phyloP scores from a whole-genome alignment of 2,329 filamentous ascomycete species.

The Diaporthe sp. region DNA sequence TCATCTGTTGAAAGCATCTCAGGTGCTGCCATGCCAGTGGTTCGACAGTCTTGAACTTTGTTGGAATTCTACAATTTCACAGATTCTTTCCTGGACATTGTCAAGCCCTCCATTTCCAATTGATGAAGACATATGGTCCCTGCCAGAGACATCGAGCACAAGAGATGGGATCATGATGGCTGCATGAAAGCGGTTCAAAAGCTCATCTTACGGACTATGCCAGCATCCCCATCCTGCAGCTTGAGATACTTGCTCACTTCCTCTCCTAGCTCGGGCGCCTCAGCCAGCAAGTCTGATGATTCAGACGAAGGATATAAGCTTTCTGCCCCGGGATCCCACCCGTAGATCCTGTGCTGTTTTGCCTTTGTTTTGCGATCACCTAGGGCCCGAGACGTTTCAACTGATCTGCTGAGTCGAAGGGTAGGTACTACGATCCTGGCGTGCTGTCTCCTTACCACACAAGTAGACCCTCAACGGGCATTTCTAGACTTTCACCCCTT shows the following conservation, averaged over 20 bases:
- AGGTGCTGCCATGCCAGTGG: background rate
- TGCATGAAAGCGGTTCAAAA: background rate
- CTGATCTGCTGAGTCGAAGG: slow-evolving; percentile 14
- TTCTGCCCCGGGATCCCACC: slow-evolving; percentile 18
- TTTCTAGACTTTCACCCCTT: background rate
- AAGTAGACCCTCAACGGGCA: background rate
- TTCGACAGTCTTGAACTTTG: background rate
- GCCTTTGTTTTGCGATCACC: slow-evolving; percentile 15
- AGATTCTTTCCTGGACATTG: background rate
- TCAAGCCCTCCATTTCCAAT: background rate
- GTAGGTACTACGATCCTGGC: background rate
- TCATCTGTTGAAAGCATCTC: slow-evolving; percentile 9
- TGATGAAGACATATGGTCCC: background rate
- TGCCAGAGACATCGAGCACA: background rate
- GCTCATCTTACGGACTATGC: background rate
- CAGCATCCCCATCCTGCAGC: background rate
- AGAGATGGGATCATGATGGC: too few relatives aligned
- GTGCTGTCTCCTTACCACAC: background rate
- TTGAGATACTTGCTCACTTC: slow-evolving; percentile 8
- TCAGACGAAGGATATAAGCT: slow-evolving; percentile 2
- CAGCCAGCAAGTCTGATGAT: background rate
- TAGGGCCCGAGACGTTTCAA: slow-evolving; percentile 29
- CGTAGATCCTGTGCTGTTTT: slow-evolving; percentile 22
- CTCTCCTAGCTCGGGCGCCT: background rate
- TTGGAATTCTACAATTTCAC: background rate